Conservation (phyloP, 2,329 filamentous ascomycete species). For the Ophiostoma tasmaniense region DNA sequence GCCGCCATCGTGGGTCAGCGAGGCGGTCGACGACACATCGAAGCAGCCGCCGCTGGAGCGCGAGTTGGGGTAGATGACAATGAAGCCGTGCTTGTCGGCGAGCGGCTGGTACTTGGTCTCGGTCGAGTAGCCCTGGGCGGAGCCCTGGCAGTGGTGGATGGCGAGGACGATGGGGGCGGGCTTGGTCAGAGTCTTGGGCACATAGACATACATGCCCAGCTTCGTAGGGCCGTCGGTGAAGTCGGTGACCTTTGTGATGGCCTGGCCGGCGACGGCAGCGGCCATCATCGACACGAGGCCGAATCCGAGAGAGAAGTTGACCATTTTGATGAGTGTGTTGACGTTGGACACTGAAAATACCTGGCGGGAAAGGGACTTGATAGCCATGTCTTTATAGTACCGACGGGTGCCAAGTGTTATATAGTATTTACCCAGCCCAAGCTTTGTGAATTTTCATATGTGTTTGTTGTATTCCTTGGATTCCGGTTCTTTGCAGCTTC, state of each 20-base stretch:
- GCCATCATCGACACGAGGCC: conserved; percentile 19
- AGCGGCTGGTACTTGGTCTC: conserved; percentile 43
- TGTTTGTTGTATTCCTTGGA: not conserved
- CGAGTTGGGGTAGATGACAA: conserved; percentile 41
- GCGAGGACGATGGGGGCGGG: conserved; percentile 38
- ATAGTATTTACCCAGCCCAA: not conserved
- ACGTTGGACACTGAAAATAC: not conserved
- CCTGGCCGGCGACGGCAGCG: conserved; percentile 24
- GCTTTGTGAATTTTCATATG: not conserved
- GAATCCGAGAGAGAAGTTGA: conserved; percentile 5
- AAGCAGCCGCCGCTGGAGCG: conserved; percentile 42
- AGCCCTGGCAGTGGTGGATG: conserved; percentile 49
- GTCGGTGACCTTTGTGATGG: conserved; percentile 26
- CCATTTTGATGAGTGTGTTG: not conserved
- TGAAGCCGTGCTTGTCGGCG: conserved; percentile 48
- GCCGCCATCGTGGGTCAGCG: conserved; percentile 43
- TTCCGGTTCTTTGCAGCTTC: not conserved
- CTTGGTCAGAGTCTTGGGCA: conserved; percentile 24
- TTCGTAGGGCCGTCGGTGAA: conserved; percentile 28
- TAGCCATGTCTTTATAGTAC: not conserved
- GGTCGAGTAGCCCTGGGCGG: conserved; percentile 42
- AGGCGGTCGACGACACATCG: conserved; percentile 46
- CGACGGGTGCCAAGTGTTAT: not conserved
- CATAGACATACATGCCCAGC: conserved; percentile 24
- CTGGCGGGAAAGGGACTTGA: no score